Evolutionary conservation across 1,284 basidiomycete genomes (phyloP).

Genomic region (Rhodotorula sp.): DNA sequence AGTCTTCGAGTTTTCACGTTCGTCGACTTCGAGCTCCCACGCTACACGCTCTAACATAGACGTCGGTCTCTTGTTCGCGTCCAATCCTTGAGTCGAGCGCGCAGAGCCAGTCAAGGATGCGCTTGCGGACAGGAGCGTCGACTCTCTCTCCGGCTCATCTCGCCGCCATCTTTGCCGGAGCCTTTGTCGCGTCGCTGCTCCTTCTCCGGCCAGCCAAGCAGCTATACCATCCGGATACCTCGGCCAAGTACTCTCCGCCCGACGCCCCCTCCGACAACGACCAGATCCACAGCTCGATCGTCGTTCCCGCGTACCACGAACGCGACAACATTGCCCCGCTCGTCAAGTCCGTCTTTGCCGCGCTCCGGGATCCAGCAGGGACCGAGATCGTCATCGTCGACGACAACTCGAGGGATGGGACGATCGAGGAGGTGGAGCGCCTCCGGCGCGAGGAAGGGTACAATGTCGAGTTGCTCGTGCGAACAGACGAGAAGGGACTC

Average conservation of each 20-base stretch:
- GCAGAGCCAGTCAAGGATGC: background rate
- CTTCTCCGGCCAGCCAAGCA: conserved; percentile 11
- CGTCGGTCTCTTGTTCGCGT: no score
- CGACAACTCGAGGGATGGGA: conserved; percentile 56
- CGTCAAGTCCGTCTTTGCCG: conserved; percentile 51
- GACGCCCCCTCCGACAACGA: conserved; percentile 14
- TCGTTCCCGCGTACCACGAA: conserved; percentile 58
- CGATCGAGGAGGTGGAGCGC: conserved; percentile 52
- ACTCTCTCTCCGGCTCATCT: background rate
- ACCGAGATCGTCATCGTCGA: conserved; percentile 57
- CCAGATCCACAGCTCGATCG: conserved; percentile 51
- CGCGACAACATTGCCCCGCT: conserved; percentile 54
- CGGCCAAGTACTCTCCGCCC: conserved; percentile 29
- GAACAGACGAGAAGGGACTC: conserved; percentile 53
- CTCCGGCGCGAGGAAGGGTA: conserved; percentile 52
- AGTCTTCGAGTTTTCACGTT: no score
- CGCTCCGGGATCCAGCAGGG: conserved; percentile 34
- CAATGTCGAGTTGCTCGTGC: conserved; percentile 54
- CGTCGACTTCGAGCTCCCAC: no score
- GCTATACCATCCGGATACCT: conserved; percentile 32
- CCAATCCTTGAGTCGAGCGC: background rate
- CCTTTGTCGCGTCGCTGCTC: conserved; percentile 27
- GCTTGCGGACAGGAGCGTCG: conserved; percentile 1
- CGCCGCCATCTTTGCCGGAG: conserved; percentile 23
- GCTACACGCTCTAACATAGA: no score